Conservation (phyloP, 495 filamentous ascomycete genomes). For the Hypoxylon lienhwacheense region DNA sequence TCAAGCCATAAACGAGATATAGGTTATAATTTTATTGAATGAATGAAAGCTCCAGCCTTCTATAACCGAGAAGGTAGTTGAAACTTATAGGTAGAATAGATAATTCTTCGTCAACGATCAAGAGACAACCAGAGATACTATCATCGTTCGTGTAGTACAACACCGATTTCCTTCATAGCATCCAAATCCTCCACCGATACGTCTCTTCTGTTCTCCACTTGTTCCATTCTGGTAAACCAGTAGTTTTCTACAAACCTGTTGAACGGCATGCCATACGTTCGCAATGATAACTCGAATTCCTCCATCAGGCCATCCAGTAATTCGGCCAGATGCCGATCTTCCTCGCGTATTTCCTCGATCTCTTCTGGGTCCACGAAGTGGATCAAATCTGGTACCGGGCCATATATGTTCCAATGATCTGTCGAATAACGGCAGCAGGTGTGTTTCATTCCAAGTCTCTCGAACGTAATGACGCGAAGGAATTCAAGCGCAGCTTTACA, state of each 20-base stretch:
- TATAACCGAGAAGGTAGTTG: too few relatives aligned
- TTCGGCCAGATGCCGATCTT: conserved; percentile 10
- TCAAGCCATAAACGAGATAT: too few relatives aligned
- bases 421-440: conserved; percentile 2
- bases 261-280: not conserved
- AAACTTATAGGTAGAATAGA: too few relatives aligned
- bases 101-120: too few relatives aligned
- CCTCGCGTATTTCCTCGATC: conserved; percentile 17
- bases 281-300: conserved; percentile 13
- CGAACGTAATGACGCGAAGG: conserved; percentile 5
- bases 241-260: conserved; percentile 5
- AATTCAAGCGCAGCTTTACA: not conserved
- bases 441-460: conserved; percentile 12
- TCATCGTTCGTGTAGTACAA: too few relatives aligned
- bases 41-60: too few relatives aligned
- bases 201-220: conserved; percentile 3
- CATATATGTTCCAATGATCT: not conserved
- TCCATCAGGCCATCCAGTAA: conserved; percentile 5
- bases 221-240: conserved; percentile 4
- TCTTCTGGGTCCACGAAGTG: conserved; percentile 10
- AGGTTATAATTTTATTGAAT: too few relatives aligned
- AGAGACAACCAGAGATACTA: too few relatives aligned
- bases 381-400: not conserved
- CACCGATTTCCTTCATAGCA: conserved; percentile 13
- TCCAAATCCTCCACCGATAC: not conserved